These are phyloP conservation scores for Colletotrichum sp. DNA, from an alignment of 2,329 filamentous ascomycete genomes.

Conservation along the genomic window DNA sequence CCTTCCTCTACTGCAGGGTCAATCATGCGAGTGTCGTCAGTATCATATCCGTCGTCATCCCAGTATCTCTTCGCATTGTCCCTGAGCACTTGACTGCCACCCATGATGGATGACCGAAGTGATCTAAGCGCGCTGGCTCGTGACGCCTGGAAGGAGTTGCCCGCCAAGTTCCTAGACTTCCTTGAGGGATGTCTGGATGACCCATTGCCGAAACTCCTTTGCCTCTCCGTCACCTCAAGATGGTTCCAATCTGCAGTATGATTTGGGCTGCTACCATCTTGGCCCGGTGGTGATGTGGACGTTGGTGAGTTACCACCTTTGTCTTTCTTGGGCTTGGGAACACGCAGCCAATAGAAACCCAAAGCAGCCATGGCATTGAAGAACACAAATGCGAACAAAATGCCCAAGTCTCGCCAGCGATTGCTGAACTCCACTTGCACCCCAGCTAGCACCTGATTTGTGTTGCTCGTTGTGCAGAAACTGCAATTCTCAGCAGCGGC, in stretches of 20 bases:
- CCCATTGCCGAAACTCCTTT: not conserved
- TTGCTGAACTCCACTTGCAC: constrained; percentile 50
- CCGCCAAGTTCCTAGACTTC: not conserved
- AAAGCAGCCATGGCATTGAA: constrained; percentile 61
- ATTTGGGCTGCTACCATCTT: not conserved
- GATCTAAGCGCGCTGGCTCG: not conserved
- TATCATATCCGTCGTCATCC: not conserved
- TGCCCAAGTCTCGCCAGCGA: constrained; percentile 63
- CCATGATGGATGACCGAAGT: not conserved
- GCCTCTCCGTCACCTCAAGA: not conserved
- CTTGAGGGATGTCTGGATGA: not conserved
- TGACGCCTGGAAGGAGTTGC: not conserved
- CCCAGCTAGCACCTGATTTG: constrained; percentile 5
- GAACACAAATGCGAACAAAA: constrained; percentile 58
- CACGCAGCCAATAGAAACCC: constrained; percentile 57
- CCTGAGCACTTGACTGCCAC: not conserved
- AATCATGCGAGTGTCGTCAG: not conserved
- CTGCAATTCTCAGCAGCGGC: constrained; percentile 33
- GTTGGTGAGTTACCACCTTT: not conserved
- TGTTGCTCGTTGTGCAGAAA: constrained; percentile 8
- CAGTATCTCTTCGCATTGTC: not conserved
- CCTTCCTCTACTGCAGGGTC: not conserved
- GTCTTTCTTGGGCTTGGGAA: constrained; percentile 43
- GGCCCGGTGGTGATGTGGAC: not conserved
- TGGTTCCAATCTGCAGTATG: not conserved